These are phyloP conservation scores for Trichodelitschia bisporula DNA, from an alignment of 495 filamentous ascomycete genomes.

Conservation along the genomic window DNA sequence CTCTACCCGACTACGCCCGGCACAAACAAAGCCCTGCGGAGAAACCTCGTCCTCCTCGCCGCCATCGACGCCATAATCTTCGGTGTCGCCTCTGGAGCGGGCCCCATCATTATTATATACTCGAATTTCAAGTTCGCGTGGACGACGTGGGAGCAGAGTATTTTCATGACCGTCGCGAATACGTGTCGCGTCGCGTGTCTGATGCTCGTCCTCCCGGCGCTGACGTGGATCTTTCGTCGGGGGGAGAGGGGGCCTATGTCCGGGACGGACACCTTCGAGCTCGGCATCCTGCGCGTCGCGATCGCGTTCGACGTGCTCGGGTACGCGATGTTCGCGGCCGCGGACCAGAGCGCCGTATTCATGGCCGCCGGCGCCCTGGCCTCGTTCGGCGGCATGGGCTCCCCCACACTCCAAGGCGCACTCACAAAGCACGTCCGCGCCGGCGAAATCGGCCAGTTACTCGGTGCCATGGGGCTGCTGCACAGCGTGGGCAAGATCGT, in stretches of 20 bases:
- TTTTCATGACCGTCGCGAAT: constrained; percentile 58
- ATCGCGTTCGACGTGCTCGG: constrained; percentile 59
- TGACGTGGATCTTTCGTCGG: constrained; percentile 41
- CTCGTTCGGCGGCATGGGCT: constrained; percentile 59
- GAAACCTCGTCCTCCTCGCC: constrained; percentile 59
- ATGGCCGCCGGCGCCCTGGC: constrained; percentile 44
- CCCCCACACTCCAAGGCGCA: constrained; percentile 55
- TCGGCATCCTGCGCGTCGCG: constrained; percentile 48
- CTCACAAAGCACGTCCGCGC: constrained; percentile 78
- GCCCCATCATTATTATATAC: constrained; percentile 59
- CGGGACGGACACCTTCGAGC: constrained; percentile 61
- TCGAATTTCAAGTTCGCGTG: constrained; percentile 55
- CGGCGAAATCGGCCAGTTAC: constrained; percentile 54
- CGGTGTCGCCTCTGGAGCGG: constrained; percentile 56
- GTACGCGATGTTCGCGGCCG: constrained; percentile 45
- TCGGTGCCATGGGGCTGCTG: constrained; percentile 67
- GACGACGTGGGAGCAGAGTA: constrained; percentile 48
- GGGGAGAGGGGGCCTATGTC: constrained; percentile 11
- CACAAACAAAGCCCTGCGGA: constrained; percentile 33
- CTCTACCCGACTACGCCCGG: constrained; percentile 44
- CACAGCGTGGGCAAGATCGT: constrained; percentile 63
- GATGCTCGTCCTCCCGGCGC: constrained; percentile 42
- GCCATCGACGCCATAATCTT: constrained; percentile 57
- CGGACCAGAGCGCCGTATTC: constrained; percentile 27
- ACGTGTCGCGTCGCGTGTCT: constrained; percentile 47